Conservation (phyloP, 129 eudicot genomes). For the Pulicaria dysenterica region DNA sequence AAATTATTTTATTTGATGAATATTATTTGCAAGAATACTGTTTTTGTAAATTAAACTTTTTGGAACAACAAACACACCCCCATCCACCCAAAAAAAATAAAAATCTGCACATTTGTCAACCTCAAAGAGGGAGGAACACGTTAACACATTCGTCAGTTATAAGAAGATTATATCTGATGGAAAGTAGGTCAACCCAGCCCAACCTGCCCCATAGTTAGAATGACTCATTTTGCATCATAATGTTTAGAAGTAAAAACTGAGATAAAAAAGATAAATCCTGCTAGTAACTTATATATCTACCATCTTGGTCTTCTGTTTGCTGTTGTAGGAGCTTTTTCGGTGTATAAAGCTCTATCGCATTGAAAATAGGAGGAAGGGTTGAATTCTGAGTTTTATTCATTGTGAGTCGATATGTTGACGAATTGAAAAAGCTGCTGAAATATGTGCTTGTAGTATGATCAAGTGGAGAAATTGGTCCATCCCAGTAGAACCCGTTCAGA, state of each 20-base stretch:
- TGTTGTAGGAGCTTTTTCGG: slow-evolving; percentile 19
- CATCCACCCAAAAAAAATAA: too few relatives aligned
- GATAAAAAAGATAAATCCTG: not conserved
- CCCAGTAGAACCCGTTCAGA: slow-evolving; percentile 17
- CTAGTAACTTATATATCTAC: slow-evolving; percentile 6
- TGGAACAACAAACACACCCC: too few relatives aligned
- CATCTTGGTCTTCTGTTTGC: slow-evolving; percentile 39
- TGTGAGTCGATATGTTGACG: not conserved
- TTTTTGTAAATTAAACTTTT: too few relatives aligned
- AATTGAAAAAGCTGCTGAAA: too few relatives aligned
- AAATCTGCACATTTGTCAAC: too few relatives aligned
- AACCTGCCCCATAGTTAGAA: not conserved
- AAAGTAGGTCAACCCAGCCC: too few relatives aligned
- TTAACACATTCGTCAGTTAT: not conserved
- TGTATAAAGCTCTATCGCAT: slow-evolving; percentile 41
- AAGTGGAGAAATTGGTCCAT: slow-evolving; percentile 18
- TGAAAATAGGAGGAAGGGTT: slow-evolving; percentile 40
- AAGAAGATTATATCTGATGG: too few relatives aligned
- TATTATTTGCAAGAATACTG: too few relatives aligned
- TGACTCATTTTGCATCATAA: too few relatives aligned
- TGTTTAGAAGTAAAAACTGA: not conserved
- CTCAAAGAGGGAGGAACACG: not conserved
- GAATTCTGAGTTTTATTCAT: slow-evolving; percentile 13
- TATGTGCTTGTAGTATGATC: not conserved
- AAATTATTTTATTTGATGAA: too few relatives aligned